phyloP scores from a whole-genome alignment of 352 stramenopile species.

The Phytophthora meadii region DNA sequence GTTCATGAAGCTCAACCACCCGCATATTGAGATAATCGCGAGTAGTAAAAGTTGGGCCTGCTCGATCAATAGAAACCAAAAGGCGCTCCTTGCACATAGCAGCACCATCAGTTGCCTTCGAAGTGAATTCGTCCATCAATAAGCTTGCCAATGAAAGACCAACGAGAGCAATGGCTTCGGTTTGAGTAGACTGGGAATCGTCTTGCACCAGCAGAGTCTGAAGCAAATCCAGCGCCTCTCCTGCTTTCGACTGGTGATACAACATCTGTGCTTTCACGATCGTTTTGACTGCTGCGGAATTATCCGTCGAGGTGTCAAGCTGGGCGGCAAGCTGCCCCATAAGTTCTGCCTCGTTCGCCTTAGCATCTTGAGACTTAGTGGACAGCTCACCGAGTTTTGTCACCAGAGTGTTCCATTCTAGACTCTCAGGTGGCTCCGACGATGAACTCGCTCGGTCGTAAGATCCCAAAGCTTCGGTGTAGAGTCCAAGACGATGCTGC shows the following conservation, averaged over 20 bases:
- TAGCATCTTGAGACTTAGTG: not conserved
- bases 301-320: slow-evolving; percentile 9
- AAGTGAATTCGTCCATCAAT: slow-evolving; percentile 15
- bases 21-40: slow-evolving; percentile 37
- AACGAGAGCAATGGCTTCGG: slow-evolving; percentile 35
- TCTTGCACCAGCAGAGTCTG: slow-evolving; percentile 29
- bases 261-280: slow-evolving; percentile 42
- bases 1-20: slow-evolving; percentile 54
- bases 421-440: slow-evolving; percentile 9
- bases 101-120: slow-evolving; percentile 23
- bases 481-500: slow-evolving; percentile 64
- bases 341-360: slow-evolving; percentile 17
- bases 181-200: slow-evolving; percentile 19
- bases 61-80: slow-evolving; percentile 31
- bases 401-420: slow-evolving; percentile 54
- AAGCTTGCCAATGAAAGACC: slow-evolving; percentile 50
- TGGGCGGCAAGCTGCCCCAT: slow-evolving; percentile 32
- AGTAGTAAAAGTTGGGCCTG: slow-evolving; percentile 22
- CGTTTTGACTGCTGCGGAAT: slow-evolving; percentile 18
- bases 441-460: slow-evolving; percentile 39
- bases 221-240: slow-evolving; percentile 36
- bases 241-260: slow-evolving; percentile 29
- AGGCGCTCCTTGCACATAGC: slow-evolving; percentile 43
- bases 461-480: slow-evolving; percentile 46
- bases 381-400: slow-evolving; percentile 35